These are phyloP conservation scores for Dispira parvispora DNA, from an alignment of 192 early-diverging fungal genomes.

Conservation along the genomic window DNA sequence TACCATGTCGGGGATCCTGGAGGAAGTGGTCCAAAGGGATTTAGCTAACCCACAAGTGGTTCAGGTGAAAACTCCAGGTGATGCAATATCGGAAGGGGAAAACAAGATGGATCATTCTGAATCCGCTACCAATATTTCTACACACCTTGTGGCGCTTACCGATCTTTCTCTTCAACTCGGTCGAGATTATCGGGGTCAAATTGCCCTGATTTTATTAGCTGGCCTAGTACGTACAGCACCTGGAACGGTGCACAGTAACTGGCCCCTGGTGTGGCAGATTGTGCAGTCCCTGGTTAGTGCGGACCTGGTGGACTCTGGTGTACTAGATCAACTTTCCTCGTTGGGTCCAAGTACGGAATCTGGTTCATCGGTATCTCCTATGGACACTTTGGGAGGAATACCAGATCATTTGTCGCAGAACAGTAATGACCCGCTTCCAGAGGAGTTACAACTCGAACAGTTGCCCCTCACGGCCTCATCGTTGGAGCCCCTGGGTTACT, in stretches of 20 bases:
- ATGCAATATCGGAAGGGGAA: neutral
- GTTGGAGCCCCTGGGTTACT: neutral
- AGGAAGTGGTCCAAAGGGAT: slow-evolving; percentile 16
- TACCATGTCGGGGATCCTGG: slow-evolving; percentile 18
- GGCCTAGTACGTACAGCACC: slow-evolving; percentile 31
- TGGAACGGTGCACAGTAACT: slow-evolving; percentile 50
- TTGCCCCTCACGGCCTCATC: neutral
- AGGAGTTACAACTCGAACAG: too few species aligned
- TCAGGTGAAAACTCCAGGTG: slow-evolving; percentile 15
- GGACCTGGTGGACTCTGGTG: slow-evolving; percentile 15
- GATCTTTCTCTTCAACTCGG: slow-evolving; percentile 72
- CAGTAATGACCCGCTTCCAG: too few species aligned
- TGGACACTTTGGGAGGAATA: too few species aligned
- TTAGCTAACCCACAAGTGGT: slow-evolving; percentile 20
- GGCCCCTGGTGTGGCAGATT: slow-evolving; percentile 48
- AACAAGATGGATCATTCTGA: slow-evolving; percentile 28
- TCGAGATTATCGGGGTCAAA: slow-evolving; percentile 71
- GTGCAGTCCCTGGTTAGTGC: slow-evolving; percentile 26
- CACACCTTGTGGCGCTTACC: slow-evolving; percentile 33
- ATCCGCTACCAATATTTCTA: slow-evolving; percentile 20
- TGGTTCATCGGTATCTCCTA: too few species aligned
- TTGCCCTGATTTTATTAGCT: slow-evolving; percentile 79
- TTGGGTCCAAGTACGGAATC: too few species aligned
- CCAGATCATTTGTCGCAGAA: too few species aligned
- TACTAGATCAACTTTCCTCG: too few species aligned